Evolutionary conservation across 495 filamentous ascomycete genomes (phyloP).

Genomic region (Xylaria curta): DNA sequence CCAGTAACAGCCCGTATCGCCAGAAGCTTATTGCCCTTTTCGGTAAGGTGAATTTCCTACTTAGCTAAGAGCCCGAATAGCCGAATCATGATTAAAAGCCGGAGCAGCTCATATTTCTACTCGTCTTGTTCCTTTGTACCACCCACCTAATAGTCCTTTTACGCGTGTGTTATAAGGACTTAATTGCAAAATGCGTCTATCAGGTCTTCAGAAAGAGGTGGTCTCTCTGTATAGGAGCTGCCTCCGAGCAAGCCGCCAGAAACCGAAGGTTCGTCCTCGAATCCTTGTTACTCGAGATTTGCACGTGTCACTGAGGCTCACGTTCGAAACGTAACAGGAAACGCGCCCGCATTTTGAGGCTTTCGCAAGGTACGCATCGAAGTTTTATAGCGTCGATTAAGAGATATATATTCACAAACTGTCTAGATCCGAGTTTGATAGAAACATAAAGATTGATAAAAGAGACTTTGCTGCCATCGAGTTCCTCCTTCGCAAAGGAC

Average conservation of each 20-base stretch:
- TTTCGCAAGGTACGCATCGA: conserved; percentile 45
- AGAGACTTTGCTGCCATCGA: conserved; percentile 91
- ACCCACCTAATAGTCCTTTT: not conserved
- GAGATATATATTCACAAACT: conserved; percentile 6
- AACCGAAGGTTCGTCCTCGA: conserved; percentile 69
- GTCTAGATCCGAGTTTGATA: conserved; percentile 75
- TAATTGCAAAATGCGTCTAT: conserved; percentile 61
- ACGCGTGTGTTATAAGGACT: not conserved
- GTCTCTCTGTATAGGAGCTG: conserved; percentile 85
- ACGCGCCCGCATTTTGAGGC: conserved; percentile 48
- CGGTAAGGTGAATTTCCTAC: conserved; percentile 1
- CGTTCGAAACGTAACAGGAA: conserved; percentile 31
- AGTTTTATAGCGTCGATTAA: not conserved
- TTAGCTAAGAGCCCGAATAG: not conserved
- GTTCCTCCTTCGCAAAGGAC: conserved; percentile 83
- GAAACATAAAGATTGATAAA: conserved; percentile 72
- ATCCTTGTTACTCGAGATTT: not conserved
- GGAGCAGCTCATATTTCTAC: not conserved
- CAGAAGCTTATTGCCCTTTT: conserved; percentile 6
- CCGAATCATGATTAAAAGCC: not conserved
- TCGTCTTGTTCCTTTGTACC: not conserved
- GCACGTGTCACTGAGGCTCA: conserved; percentile 4
- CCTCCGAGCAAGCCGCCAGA: conserved; percentile 78
- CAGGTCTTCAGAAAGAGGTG: conserved; percentile 91
- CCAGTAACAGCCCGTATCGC: not conserved